A percentile compares a stretch with the other conserved stretches of the same genome.
Evolutionary conservation across 352 stramenopile species (phyloP).

Genomic region (Globisporangium spinosum): DNA sequence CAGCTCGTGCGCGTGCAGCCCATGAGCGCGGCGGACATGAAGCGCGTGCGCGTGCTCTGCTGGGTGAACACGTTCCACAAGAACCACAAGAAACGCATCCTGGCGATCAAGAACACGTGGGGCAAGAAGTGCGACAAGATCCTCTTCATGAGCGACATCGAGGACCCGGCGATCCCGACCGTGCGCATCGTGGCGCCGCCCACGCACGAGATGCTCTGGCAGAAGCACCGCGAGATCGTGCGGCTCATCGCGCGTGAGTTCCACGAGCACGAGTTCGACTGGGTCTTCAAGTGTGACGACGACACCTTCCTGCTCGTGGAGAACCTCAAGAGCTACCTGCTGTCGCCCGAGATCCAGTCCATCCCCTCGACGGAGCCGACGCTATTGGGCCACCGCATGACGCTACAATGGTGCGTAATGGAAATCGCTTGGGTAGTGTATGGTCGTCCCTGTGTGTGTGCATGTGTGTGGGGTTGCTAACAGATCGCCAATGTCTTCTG

Average conservation of each 20-base stretch:
- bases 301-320: conserved; percentile 86
- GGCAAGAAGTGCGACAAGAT: conserved; percentile 81
- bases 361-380: conserved; percentile 36
- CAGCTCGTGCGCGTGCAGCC: conserved; percentile 60
- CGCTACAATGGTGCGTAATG: conserved; percentile 60
- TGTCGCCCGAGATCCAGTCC: conserved; percentile 38
- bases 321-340: conserved; percentile 76
- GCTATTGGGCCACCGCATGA: conserved; percentile 84
- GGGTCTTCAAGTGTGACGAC: conserved; percentile 88
- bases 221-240: conserved; percentile 83
- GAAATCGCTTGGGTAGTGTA: not conserved
- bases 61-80: conserved; percentile 85
- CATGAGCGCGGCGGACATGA: conserved; percentile 31
- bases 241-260: conserved; percentile 67
- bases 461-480: not conserved
- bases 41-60: conserved; percentile 64
- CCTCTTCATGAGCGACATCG: conserved; percentile 84
- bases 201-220: conserved; percentile 75
- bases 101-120: conserved; percentile 74
- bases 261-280: conserved; percentile 64
- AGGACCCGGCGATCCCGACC: conserved; percentile 58
- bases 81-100: conserved; percentile 62
- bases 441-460: not conserved
- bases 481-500: not conserved
- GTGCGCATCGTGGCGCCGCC: conserved; percentile 61